Evolutionary conservation across 176 grass and related monocot species (phyloP), one percentile per base, ranked within the genome.

Genomic region (Lolium rigidum): DNA sequence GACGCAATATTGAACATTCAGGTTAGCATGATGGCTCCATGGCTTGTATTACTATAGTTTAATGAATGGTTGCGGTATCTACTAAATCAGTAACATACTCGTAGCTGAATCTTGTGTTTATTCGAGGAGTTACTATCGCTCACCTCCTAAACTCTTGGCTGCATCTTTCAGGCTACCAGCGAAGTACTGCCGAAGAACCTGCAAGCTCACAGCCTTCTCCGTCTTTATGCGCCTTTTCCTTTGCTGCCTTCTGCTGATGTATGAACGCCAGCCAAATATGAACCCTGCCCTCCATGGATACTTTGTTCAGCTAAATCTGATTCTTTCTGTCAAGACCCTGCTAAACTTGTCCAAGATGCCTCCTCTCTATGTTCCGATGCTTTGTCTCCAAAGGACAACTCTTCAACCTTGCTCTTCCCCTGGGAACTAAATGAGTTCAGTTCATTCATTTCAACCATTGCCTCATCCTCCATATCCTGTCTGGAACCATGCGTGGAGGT

Each of bases 181-280:
- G 28, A 98, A 98, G 80, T 98, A 85, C 66, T 95, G 88, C 18
- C 90, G 88, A 82, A 98, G 93, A 92, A 95, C 80, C 44, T 92
- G 71, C 76, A 98, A 91, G 61, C 97, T 95, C 61, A 98, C 92
- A 5, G 88, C 94, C 81, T 94, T 98, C 90, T 95, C 93, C 0
- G 70, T 84, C 86, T 95, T 98, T 82, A 78, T 88, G 56, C 85
- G 94, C 85, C 84, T 88, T 92, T 98, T 59, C 78, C 85, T 75
- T 78, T 94, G 67, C 86, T 84, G 56, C 79, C 74, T 76, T 86
- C 79, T 77, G 69, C 70, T 56, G 48, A 70, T 85, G 48, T 86
- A 15, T 80, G 86, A 81, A 43, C 35, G 77, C 69, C 82, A 73
- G 77, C 37, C 35, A 71, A 24, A 82, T 78, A 70, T 71, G 85